These are phyloP conservation scores for Discostella stelligeroides DNA, from an alignment of 108 stramenopile genomes.

Conservation along the genomic window DNA sequence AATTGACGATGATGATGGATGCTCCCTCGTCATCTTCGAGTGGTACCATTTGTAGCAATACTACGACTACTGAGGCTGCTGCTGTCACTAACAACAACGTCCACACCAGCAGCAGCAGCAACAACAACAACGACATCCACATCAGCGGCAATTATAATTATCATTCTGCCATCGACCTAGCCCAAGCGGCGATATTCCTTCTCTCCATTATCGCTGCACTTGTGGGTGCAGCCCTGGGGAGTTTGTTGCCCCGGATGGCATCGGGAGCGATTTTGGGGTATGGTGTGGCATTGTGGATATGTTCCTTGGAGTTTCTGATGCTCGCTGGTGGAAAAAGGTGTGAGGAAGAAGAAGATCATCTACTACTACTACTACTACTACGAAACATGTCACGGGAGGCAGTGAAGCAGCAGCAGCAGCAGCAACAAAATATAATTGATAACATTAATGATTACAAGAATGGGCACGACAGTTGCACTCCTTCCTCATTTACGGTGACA, in stretches of 20 bases:
- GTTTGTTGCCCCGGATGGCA: conserved; percentile 59
- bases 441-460: too few relatives aligned
- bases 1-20: background rate
- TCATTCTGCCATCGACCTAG: conserved; percentile 43
- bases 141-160: too few relatives aligned
- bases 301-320: conserved; percentile 33
- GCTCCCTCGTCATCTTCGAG: too few relatives aligned
- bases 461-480: background rate
- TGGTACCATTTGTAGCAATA: too few relatives aligned
- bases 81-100: too few relatives aligned
- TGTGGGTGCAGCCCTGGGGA: conserved; percentile 71
- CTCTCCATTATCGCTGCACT: conserved; percentile 54
- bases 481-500: background rate
- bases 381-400: too few relatives aligned
- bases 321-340: too few relatives aligned
- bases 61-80: too few relatives aligned
- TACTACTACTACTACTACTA: too few relatives aligned
- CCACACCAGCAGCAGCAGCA: background rate
- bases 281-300: conserved; percentile 43
- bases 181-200: conserved; percentile 58
- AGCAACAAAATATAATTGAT: conserved; percentile 36
- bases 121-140: too few relatives aligned
- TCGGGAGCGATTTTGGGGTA: conserved; percentile 67
- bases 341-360: too few relatives aligned
- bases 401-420: conserved; percentile 39